A percentile compares a stretch with the other conserved stretches of the same genome.
Evolutionary conservation across 2,329 filamentous ascomycete genomes (phyloP).

Genomic region (Penicillium sp.): DNA sequence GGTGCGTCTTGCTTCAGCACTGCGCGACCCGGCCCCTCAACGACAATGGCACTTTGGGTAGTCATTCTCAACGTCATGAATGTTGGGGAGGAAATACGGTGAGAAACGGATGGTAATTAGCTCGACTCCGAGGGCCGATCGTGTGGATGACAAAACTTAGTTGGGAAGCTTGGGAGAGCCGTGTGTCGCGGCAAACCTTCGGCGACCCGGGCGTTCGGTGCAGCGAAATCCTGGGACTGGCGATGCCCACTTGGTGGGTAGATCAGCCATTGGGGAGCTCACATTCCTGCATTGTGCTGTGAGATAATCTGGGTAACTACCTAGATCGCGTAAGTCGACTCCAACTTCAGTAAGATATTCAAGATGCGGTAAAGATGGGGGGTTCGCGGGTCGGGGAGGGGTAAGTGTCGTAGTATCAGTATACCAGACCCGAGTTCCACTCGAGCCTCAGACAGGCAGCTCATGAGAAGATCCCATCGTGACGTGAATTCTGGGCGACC

Average conservation of each 20-base stretch:
- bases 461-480: neutral
- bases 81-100: neutral
- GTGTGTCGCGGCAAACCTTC: neutral
- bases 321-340: neutral
- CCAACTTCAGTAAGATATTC: slow-evolving; percentile 3
- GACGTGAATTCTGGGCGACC: neutral
- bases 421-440: neutral
- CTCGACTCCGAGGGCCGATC: neutral
- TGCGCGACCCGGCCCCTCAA: slow-evolving; percentile 11
- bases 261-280: neutral
- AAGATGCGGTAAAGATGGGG: neutral
- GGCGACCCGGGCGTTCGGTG: neutral
- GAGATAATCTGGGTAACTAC: neutral
- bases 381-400: slow-evolving; percentile 5
- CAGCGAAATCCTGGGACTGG: too few species aligned
- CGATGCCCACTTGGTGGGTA: too few species aligned
- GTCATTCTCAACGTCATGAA: neutral
- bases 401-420: neutral
- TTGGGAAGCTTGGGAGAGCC: neutral
- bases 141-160: neutral
- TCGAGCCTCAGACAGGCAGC: neutral
- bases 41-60: slow-evolving; percentile 16
- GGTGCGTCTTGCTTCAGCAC: slow-evolving; percentile 17
- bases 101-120: neutral
- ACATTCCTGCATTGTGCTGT: neutral